Base-by-base conservation (phyloP, 2,329 filamentous ascomycete genomes). In the Cercospora janseana region DNA sequence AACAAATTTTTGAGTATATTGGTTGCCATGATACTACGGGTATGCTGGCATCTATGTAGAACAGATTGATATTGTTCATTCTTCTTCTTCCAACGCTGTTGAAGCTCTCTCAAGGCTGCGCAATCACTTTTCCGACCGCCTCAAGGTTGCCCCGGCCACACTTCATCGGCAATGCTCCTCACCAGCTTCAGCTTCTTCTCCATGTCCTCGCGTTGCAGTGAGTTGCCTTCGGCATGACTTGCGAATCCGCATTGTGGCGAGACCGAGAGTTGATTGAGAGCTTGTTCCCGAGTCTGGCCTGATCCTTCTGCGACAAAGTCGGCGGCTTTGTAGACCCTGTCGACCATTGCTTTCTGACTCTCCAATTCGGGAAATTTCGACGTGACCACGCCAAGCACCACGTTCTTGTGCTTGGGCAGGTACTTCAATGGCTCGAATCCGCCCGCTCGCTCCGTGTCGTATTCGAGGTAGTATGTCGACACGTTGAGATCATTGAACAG, bases 141-240 rank as follows among this genome's bases (percentile, higher is more conserved):
- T 64, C 54, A 80, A 56, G 72, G 65, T 70, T 80, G 70, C 15
- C 75, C 74, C 3, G 77, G 75, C 87, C 86, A 91, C 51, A 90
- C 79, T 62, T 85, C 80, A 63, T 89, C 79, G 2, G 87, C 86
- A 61, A 91, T 81, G 60, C 81, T 75, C 56, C 86, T 79, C 13
- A 90, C 84, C 45, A 91, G 70, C 58, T 79, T 74, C 62, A 91
- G 70, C 74, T 90, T 91, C 68, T 79, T 81, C 70, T 80, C 80
- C 82, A 90, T 85, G 55, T 87, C 85, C 37, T 87, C 79, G 24
- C 42, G 56, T 7, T 38, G 46, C 42, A 60, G 23, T 10, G 81
- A 78, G 64, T 91, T 89, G 0, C 86, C 87, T 61, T 79, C 82
- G 59, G 85, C 81, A 65, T 91, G 86, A 27, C 82, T 87, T 27